Evolutionary conservation across 2,329 filamentous ascomycete genomes (phyloP), one percentile per base, ranked within the genome.

Genomic region (Coniochaeta hoffmannii): DNA sequence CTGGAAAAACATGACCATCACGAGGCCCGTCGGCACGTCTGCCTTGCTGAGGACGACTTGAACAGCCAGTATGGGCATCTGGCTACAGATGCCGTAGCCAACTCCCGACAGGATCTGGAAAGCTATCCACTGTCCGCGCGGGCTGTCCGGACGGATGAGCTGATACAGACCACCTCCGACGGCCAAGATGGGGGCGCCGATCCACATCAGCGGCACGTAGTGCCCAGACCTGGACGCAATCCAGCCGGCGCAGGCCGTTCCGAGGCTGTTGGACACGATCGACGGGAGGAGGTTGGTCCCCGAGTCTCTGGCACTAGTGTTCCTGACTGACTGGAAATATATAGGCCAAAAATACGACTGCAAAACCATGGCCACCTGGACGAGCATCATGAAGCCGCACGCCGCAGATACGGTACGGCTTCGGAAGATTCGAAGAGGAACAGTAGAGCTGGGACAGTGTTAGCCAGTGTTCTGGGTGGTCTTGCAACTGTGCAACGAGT

Each of bases 301-400:
- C 2, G 64, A 66, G n/a, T 65, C 60, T 11, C 69, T 68, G 1
- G 73, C 68, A 10, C 62, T 66, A 34, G 68, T 68, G n/a, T 68
- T 69, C 56, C 71, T 71, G 58, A 80, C 69, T 28, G 72, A 69
- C 65, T 81, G 75, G 64, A 81, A 79, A 68, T 77, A 80, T 56
- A 79, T 69, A 1, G 78, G 76, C 4, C 79, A 65, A 57, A 76
- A 77, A 65, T 75, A 77, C 7, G 3, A 76, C 64, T 1, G 72
- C 65, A 0, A 78, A 60, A 57, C 79, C 74, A 51, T 76, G 73
- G 11, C 69, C 65, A 3, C 71, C 69, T 12, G 73, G 17, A 79
- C 68, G 54, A 75, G 70, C 26, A 76, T 69, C 24, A 70, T 69
- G 36, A 72, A 75, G 4, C 73, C 11, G 28, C 71, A 69, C 24